Conservation (phyloP, 768 basidiomycete species). For the Pleurotus sapidus region DNA sequence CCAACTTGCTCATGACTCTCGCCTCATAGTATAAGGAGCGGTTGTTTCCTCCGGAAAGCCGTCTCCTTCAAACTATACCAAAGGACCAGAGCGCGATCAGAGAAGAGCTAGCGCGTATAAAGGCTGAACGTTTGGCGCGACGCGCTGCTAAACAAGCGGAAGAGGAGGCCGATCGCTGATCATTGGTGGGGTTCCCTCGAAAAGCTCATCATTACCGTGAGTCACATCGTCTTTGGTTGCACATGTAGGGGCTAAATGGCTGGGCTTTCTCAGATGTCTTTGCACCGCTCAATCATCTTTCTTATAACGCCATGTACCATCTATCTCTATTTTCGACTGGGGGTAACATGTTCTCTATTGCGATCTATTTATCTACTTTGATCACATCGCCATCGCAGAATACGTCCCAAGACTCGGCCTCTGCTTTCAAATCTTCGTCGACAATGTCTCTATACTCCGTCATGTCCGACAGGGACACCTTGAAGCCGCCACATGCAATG, state of each 20-base stretch:
- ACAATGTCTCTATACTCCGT: conserved; percentile 42
- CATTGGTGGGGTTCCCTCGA: neutral
- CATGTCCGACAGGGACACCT: conserved; percentile 55
- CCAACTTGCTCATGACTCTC: neutral
- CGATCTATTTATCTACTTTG: conserved; percentile 19
- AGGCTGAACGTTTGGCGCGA: conserved; percentile 51
- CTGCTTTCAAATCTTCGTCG: conserved; percentile 27
- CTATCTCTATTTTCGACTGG: neutral
- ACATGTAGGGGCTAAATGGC: too few species aligned
- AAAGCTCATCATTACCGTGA: neutral
- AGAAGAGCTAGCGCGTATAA: conserved; percentile 71
- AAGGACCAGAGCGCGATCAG: conserved; percentile 63
- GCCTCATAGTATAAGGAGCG: conserved; percentile 62
- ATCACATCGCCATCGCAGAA: conserved; percentile 36
- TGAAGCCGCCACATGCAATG: conserved; percentile 72
- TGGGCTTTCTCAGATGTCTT: too few species aligned
- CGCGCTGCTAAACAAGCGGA: conserved; percentile 41
- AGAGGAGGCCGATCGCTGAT: conserved; percentile 20
- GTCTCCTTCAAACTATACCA: conserved; percentile 48
- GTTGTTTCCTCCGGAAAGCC: conserved; percentile 63
- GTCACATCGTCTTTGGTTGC: too few species aligned
- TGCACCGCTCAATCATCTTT: neutral
- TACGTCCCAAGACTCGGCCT: conserved; percentile 29
- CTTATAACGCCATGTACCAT: neutral
- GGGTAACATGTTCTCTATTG: too few species aligned